These are phyloP conservation scores for Penicillium cinerascens DNA, from an alignment of 495 filamentous ascomycete species.

Conservation along the genomic window DNA sequence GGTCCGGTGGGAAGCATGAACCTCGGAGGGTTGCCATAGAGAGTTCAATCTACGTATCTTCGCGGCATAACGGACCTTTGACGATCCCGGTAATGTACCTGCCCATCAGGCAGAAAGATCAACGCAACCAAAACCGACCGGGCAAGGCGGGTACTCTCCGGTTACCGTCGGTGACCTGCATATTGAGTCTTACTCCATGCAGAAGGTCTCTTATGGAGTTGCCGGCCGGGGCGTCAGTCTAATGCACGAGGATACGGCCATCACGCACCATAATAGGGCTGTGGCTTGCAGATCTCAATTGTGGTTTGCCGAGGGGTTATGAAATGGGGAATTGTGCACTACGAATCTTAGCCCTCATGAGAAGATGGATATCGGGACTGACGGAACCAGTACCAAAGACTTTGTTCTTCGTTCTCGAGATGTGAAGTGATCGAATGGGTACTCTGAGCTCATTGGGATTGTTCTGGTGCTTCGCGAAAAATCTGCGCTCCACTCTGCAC, in stretches of 20 bases:
- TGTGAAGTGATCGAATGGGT: background rate
- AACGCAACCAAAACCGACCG: background rate
- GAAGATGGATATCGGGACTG: background rate
- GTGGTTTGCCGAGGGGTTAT: background rate
- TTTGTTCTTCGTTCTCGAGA: background rate
- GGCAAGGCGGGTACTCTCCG: background rate
- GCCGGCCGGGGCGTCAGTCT: no score
- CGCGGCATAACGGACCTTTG: background rate
- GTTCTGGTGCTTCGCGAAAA: background rate
- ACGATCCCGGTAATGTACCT: background rate
- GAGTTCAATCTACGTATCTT: background rate
- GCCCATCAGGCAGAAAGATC: conserved; percentile 1
- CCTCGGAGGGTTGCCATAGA: no score
- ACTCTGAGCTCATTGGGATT: background rate
- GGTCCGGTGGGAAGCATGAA: no score
- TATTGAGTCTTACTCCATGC: background rate
- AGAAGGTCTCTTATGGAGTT: background rate
- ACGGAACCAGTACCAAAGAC: background rate
- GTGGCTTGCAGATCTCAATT: background rate
- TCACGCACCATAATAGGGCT: background rate
- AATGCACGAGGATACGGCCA: background rate
- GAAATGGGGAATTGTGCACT: background rate
- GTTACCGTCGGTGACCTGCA: background rate
- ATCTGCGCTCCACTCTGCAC: background rate
- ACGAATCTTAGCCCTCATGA: background rate